Evolutionary conservation across 148 eudicot genomes (phyloP).

Genomic region (Camellia japonica): DNA sequence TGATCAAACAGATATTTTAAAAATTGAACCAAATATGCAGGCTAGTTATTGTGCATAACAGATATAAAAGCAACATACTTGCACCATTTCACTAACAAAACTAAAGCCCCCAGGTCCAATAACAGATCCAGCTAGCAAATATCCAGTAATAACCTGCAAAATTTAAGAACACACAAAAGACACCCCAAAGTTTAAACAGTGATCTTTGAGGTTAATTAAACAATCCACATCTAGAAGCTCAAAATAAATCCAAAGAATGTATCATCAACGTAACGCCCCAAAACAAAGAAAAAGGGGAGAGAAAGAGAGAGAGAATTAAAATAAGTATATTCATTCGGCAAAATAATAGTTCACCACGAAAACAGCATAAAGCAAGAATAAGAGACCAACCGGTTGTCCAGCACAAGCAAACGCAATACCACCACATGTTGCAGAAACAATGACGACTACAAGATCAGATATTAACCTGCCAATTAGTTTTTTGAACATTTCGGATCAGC

Average conservation of each 20-base stretch:
- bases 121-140: constrained; percentile 87
- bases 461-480: constrained; percentile 61
- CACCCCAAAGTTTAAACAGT: neutral
- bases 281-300: neutral
- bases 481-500: neutral
- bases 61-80: constrained; percentile 48
- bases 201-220: neutral
- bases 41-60: neutral
- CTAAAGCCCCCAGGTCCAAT: constrained; percentile 97
- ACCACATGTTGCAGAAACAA: constrained; percentile 97
- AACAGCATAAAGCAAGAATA: neutral
- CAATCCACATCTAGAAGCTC: neutral
- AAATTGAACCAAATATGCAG: neutral
- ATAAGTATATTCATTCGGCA: neutral
- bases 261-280: neutral
- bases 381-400: constrained; percentile 80
- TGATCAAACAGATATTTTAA: neutral
- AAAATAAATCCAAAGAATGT: neutral
- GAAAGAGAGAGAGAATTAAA: neutral
- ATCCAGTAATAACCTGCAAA: constrained; percentile 89
- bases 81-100: constrained; percentile 94
- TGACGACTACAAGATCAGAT: constrained; percentile 89
- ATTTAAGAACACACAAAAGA: neutral
- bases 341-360: neutral
- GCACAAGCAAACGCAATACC: constrained; percentile 98